Base-by-base conservation (phyloP, 495 filamentous ascomycete genomes). In the Hypoxylon perforatum region DNA sequence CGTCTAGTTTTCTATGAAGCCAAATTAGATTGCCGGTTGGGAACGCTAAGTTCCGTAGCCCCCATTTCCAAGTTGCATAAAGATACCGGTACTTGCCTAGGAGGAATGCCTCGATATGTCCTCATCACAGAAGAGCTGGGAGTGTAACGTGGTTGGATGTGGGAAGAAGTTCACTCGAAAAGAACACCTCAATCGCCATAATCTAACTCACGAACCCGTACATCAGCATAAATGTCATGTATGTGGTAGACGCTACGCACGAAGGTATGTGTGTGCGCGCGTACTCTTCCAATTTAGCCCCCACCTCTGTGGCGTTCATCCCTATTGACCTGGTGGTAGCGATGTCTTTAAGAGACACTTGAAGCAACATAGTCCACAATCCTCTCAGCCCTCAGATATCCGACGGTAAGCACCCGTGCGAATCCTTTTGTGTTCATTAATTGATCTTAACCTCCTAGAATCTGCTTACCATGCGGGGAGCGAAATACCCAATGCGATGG, bases 321-420 rank as follows among this genome's bases (percentile, higher is more conserved):
- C n/a, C 3, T 28, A 28, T 28, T 57, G 45, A 58, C 54, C 25
- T 12, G 5, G 48, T 15, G 1, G 21, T 49, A 73, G 70, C 36
- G 72, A 75, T 54, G 72, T 75, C 1, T 55, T 71, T 23, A 73
- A 65, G 57, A 71, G 72, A 39, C 72, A 75, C 53, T 45, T 75
- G 21, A 67, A 75, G 35, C 70, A 75, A 55, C 70, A 75, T 57
- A 63, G 59, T 28, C 38, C 55, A 11, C 30, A 41, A 39, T 22
- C 14, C 18, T 4, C 46, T 14, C 51, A 48, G 52, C 36, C 45
- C 0, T n/a, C 42, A 19, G 25, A 53, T 6, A 4, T 35, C 18
- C 36, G 18, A 45, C 60, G 36, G 58, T 57, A 41, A n/a, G 45
- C 22, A 14, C 11, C 45, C 3, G 14, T n/a, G 17, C 12, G 25